Percentiles rank a stretch among this genome's conserved stretches.
Evolutionary conservation across 2,329 filamentous ascomycete species (phyloP).

Genomic region (Nemania sp.): DNA sequence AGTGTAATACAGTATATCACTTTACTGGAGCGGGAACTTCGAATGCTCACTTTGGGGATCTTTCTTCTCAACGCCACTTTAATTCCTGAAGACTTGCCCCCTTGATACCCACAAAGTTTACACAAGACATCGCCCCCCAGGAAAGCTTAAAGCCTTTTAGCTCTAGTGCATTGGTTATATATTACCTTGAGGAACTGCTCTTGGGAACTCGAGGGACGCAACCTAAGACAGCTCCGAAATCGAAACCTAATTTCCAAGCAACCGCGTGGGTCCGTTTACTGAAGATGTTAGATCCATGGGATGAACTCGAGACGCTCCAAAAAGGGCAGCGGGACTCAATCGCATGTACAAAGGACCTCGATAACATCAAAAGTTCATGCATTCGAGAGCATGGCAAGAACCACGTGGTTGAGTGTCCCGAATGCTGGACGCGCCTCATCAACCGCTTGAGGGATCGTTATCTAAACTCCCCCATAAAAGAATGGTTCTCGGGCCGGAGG

Average conservation of each 20-base stretch:
- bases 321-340: slow-evolving; percentile 47
- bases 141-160: background rate
- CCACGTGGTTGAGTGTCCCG: slow-evolving; percentile 59
- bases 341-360: slow-evolving; percentile 56
- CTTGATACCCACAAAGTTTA: background rate
- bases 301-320: slow-evolving; percentile 49
- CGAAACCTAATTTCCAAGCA: background rate
- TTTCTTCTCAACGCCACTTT: background rate
- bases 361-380: slow-evolving; percentile 59
- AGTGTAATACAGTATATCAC: background rate
- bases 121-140: background rate
- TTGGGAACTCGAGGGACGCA: background rate
- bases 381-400: slow-evolving; percentile 56
- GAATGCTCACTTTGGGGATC: background rate
- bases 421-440: slow-evolving; percentile 62
- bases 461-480: slow-evolving; percentile 52
- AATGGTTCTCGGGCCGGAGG: slow-evolving; percentile 66
- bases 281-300: slow-evolving; percentile 52
- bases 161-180: background rate
- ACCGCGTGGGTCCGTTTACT: background rate
- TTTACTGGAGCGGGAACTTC: too few species aligned
- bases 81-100: background rate
- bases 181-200: background rate
- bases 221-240: background rate
- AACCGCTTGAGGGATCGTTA: slow-evolving; percentile 60